Conservation (phyloP, 2,329 filamentous ascomycete genomes). For the Coniochaeta sp. region DNA sequence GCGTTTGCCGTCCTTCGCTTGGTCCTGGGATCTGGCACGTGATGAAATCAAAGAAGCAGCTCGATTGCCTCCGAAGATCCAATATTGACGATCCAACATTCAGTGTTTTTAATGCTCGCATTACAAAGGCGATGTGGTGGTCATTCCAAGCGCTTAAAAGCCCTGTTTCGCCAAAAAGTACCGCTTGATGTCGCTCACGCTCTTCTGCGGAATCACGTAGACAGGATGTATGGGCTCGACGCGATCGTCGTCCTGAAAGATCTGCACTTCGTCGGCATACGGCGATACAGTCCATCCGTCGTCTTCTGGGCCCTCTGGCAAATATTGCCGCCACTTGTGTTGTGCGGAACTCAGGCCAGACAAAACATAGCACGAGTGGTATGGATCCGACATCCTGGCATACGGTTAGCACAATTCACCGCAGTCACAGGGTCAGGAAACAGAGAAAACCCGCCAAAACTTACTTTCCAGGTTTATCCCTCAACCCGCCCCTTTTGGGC, state of each 20-base stretch:
- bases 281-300: slow-evolving; percentile 37
- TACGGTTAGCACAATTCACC: slow-evolving; percentile 4
- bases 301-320: slow-evolving; percentile 25
- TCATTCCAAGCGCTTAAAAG: slow-evolving; percentile 30
- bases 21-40: slow-evolving; percentile 6
- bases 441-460: slow-evolving; percentile 24
- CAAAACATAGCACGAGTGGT: slow-evolving; percentile 90
- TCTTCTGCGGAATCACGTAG: slow-evolving; percentile 71
- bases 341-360: slow-evolving; percentile 79
- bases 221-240: slow-evolving; percentile 72
- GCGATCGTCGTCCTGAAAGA: slow-evolving; percentile 65
- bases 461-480: slow-evolving; percentile 90
- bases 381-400: slow-evolving; percentile 68
- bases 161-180: slow-evolving; percentile 57
- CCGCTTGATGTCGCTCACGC: slow-evolving; percentile 55
- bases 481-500: slow-evolving; percentile 65
- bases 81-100: not conserved
- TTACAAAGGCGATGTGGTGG: not conserved
- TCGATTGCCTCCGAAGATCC: not conserved
- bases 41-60: slow-evolving; percentile 2
- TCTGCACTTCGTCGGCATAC: slow-evolving; percentile 44
- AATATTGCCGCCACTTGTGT: slow-evolving; percentile 49
- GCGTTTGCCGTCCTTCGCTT: not conserved
- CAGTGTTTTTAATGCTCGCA: not conserved
- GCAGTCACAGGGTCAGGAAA: not conserved